Base-by-base conservation (phyloP, 306 rosid species). In the Lithocarpus polystachyus region DNA sequence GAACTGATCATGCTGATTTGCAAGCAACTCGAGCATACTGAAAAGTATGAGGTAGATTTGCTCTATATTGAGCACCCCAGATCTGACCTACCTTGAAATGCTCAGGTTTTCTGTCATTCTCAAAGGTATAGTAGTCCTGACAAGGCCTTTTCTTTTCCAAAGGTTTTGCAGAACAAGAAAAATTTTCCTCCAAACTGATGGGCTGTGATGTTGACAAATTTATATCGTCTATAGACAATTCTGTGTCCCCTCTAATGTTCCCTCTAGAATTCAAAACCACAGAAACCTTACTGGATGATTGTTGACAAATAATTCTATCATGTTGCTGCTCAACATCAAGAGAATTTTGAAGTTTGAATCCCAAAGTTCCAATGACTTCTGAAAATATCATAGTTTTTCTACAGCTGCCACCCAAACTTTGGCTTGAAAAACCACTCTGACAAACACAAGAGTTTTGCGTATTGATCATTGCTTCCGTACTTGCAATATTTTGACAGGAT, bases 101-200 rank as follows among this genome's bases (percentile, higher is more conserved):
- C 20, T 7, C 78, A 9, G 14, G 19, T 18, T 24, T 65, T 55
- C 83, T 80, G 5, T 33, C 78, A n/a, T 17, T 37, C 59, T 65
- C 83, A 80, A 80, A 80, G 68, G 67, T 59, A 35, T 33, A 80
- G 68, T 56, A 80, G 75, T 74, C 74, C 68, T 51, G 83, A 48
- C 29, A 62, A 7, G 48, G 70, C 5, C 35, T 54, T 55, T 48
- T 71, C 29, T 35, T 40, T 52, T 24, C 68, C 31, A 48, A n/a
- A 33, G 6, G 20, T 52, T 24, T 55, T 14, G 54, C 35, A 5
- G 72, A 71, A 19, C 26, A 5, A 51, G 8, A 12, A 5, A 11
- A 20, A 2, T 31, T 48, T 23, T 70, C 74, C 60, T 28, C 20
- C 6, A 26, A 15, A 6, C 23, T 12, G 14, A 33, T 24, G 4